Conservation (phyloP, 495 filamentous ascomycete species). For the Penicillium desertorum region DNA sequence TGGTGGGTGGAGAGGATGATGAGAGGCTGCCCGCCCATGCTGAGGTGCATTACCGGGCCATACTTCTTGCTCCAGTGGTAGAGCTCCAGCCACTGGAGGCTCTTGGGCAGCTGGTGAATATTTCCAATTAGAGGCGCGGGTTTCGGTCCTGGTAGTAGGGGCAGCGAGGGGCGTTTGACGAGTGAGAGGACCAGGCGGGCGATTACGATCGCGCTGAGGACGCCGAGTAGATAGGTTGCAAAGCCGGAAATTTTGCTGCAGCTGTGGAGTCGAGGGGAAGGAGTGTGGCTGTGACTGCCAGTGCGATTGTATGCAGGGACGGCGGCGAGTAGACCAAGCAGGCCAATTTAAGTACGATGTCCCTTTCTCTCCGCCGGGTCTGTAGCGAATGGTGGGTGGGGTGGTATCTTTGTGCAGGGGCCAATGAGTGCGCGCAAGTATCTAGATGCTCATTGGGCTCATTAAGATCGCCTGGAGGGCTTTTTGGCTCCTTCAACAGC, state of each 20-base stretch:
- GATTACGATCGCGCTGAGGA: neutral
- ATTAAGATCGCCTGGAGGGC: neutral
- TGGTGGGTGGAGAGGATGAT: constrained; percentile 31
- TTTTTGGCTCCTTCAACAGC: neutral
- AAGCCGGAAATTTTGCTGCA: neutral
- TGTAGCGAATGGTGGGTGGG: neutral
- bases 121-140: constrained; percentile 58
- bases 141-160: constrained; percentile 55
- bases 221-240: neutral
- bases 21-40: constrained; percentile 25
- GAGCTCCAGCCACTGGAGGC: constrained; percentile 61
- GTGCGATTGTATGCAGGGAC: neutral
- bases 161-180: constrained; percentile 7
- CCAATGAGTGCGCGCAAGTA: neutral
- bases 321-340: neutral
- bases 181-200: neutral
- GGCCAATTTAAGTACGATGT: neutral
- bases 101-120: constrained; percentile 50
- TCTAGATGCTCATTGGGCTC: neutral
- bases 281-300: neutral
- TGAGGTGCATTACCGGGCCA: constrained; percentile 40
- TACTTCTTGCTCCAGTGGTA: constrained; percentile 43
- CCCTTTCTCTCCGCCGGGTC: no score
- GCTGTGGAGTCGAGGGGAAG: neutral
- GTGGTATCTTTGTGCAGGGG: neutral